Conservation (phyloP, 768 basidiomycete species). For the Lentinula edodes region DNA sequence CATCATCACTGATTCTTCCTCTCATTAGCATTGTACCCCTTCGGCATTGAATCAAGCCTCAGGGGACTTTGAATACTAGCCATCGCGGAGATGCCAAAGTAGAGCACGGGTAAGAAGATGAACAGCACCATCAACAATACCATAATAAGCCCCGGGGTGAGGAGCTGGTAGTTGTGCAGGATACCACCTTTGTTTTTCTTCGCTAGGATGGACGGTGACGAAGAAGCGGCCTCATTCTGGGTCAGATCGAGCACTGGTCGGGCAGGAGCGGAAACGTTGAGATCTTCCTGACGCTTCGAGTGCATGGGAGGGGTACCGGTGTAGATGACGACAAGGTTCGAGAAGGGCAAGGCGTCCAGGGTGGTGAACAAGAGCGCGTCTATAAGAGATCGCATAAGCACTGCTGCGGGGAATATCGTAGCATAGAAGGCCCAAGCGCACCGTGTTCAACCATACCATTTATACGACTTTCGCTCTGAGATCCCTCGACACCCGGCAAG, state of each 20-base stretch:
- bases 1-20: conserved; percentile 62
- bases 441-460: conserved; percentile 55
- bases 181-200: conserved; percentile 42
- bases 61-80: conserved; percentile 71
- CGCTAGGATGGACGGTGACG: conserved; percentile 12
- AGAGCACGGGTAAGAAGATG: conserved; percentile 59
- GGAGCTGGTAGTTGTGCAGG: conserved; percentile 67
- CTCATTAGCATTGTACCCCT: conserved; percentile 61
- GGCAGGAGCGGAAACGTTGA: background rate
- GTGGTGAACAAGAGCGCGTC: conserved; percentile 45
- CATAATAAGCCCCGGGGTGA: conserved; percentile 71
- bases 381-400: conserved; percentile 36
- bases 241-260: conserved; percentile 5
- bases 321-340: conserved; percentile 63
- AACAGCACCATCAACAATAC: conserved; percentile 61
- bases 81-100: conserved; percentile 60
- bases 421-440: conserved; percentile 22
- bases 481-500: conserved; percentile 34
- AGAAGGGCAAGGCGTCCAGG: conserved; percentile 28
- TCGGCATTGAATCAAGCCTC: conserved; percentile 54
- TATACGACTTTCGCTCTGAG: conserved; percentile 43
- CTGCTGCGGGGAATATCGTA: conserved; percentile 6
- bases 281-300: conserved; percentile 32
- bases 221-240: conserved; percentile 9
- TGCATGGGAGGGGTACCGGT: conserved; percentile 44